Evolutionary conservation across 352 stramenopile genomes (phyloP), one percentile per base, ranked within the genome.

Genomic region (Phytopythium vexans): DNA sequence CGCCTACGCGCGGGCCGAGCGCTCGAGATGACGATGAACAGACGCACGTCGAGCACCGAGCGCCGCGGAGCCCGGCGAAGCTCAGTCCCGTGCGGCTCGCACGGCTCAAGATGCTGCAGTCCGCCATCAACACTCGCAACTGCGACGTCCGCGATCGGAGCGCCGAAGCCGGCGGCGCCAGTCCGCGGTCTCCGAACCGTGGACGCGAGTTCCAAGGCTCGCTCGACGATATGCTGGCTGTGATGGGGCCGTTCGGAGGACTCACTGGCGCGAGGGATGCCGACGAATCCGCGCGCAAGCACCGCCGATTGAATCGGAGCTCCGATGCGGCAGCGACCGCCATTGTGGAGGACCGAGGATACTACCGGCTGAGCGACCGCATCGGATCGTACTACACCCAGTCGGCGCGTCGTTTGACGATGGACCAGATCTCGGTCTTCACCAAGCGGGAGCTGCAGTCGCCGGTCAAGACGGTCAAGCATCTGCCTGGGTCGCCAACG

Each of bases 81-180:
- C 86, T 77, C 48, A 90, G 74, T 38, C 82, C 84, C 9, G 82
- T 90, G 52, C 80, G 82, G 5, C 81, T 92, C 31, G 80, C 77
- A 10, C 59, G 84, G 8, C 71, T 94, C 16, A 90, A 92, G 55
- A 92, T 92, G 76, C 67, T 94, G 39, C 84, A 92, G 59, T 81
- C 71, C 9, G 79, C 84, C 8, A 90, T 94, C 66, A 88, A 91
- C 49, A 82, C 82, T 2, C 76, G 80, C 39, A 89, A 89, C 45
- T 89, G 79, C 52, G 74, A 89, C 33, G 46, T 89, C 6, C 74
- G 74, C 15, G 77, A 89, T 42, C 62, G 74, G 35, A 56, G 58
- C 1, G 61, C 64, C 11, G 60, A 63, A 8, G 53, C 36, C 14
- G 41, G 52, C 15, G 55, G 52, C 2, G 42, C 60, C 5, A 67